These are phyloP conservation scores for Ustilaginoidea virens DNA, from an alignment of 2,329 filamentous ascomycete species.

Conservation along the genomic window DNA sequence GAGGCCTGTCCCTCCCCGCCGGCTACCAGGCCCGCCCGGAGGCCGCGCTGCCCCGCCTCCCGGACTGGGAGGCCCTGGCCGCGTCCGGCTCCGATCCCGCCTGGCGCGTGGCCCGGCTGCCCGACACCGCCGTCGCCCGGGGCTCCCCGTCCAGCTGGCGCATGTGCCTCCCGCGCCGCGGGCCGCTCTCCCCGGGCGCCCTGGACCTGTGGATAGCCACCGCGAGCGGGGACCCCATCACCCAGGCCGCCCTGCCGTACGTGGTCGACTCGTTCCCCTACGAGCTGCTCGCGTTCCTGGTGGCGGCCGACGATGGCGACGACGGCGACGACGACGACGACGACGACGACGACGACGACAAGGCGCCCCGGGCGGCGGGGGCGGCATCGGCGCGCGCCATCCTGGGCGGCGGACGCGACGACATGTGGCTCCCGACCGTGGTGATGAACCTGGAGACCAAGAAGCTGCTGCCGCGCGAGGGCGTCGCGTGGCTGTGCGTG, in stretches of 20 bases:
- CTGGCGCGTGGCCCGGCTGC: conserved; percentile 8
- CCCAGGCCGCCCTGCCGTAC: conserved; percentile 46
- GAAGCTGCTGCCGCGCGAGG: conserved; percentile 48
- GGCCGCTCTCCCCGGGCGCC: conserved; percentile 5
- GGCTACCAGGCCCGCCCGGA: conserved; percentile 9
- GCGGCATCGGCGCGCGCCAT: not conserved
- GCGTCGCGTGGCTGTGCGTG: conserved; percentile 57
- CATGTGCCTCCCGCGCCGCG: conserved; percentile 13
- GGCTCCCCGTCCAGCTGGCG: conserved; percentile 11
- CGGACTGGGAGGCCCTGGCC: conserved; percentile 9
- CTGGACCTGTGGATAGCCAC: conserved; percentile 43
- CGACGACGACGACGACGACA: not conserved
- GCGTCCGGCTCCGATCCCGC: conserved; percentile 3
- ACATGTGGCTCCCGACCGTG: conserved; percentile 62
- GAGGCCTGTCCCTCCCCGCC: conserved; percentile 15
- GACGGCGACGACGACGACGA: not conserved
- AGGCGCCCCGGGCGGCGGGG: too few species aligned
- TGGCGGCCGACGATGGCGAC: not conserved
- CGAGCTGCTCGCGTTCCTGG: conserved; percentile 2
- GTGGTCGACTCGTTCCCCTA: conserved; percentile 45
- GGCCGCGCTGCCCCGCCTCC: not conserved
- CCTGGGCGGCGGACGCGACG: conserved; percentile 18
- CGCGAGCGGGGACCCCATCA: conserved; percentile 43
- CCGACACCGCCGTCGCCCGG: conserved; percentile 4
- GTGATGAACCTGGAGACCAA: conserved; percentile 64